These are phyloP conservation scores for Sequoia sempervirens DNA, from an alignment of 75 land plant genomes.

Conservation along the genomic window DNA sequence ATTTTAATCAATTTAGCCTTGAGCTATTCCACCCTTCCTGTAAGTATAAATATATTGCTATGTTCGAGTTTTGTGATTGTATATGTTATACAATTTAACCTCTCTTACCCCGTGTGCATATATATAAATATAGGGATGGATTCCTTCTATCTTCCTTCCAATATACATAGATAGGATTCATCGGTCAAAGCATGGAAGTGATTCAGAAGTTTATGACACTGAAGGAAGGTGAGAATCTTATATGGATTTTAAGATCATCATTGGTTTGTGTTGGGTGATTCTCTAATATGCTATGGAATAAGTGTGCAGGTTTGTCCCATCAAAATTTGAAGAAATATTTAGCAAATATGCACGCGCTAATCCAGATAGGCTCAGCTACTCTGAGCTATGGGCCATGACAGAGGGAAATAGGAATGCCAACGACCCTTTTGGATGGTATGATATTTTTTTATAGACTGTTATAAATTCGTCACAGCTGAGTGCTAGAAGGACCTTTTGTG, in stretches of 20 bases:
- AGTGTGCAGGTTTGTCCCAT: slow-evolving; percentile 54
- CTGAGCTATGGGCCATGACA: slow-evolving; percentile 67
- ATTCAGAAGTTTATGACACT: slow-evolving; percentile 67
- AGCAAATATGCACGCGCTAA: slow-evolving; percentile 54
- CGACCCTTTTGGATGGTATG: slow-evolving; percentile 73
- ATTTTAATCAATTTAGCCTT: slow-evolving; percentile 21
- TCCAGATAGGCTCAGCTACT: slow-evolving; percentile 36
- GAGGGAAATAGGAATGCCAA: slow-evolving; percentile 39
- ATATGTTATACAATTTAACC: neutral
- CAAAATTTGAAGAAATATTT: slow-evolving; percentile 66
- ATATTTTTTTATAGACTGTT: neutral
- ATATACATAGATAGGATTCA: slow-evolving; percentile 72
- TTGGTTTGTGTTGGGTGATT: no score
- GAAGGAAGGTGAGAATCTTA: slow-evolving; percentile 55
- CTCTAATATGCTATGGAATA: neutral
- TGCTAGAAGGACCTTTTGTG: neutral
- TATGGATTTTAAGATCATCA: neutral
- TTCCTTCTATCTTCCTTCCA: slow-evolving; percentile 62
- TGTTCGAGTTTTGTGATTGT: neutral
- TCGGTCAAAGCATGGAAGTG: slow-evolving; percentile 73
- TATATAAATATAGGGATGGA: slow-evolving; percentile 46
- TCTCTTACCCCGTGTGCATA: neutral
- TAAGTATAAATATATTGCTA: neutral
- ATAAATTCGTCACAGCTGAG: neutral
- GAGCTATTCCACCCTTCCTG: slow-evolving; percentile 29